Conservation (phyloP, 345 rosid species). For the Ailanthus altissimus region DNA sequence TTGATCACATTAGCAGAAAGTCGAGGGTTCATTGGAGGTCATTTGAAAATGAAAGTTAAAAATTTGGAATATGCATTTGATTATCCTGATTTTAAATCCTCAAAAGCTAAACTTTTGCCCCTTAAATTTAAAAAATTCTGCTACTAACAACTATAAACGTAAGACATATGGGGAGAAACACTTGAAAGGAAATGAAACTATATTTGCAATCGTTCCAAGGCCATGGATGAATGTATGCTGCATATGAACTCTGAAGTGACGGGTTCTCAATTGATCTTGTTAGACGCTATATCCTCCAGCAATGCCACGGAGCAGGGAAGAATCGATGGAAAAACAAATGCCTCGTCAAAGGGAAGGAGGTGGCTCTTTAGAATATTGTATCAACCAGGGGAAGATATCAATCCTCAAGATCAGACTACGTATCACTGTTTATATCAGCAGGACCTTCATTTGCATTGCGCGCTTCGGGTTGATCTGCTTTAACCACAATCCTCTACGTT, state of each 20-base stretch:
- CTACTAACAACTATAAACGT: background rate
- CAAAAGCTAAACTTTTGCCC: background rate
- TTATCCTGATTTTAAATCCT: too few species aligned
- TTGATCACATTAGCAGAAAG: background rate
- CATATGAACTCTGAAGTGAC: background rate
- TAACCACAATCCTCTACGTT: background rate
- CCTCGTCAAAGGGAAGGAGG: background rate
- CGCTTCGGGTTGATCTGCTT: conserved; percentile 1
- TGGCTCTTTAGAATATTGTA: background rate
- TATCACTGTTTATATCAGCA: conserved; percentile 27
- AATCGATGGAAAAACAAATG: background rate
- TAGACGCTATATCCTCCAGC: background rate
- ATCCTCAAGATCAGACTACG: conserved; percentile 37
- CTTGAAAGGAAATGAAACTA: background rate
- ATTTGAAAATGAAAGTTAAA: background rate
- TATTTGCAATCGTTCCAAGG: background rate
- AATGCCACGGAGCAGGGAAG: background rate
- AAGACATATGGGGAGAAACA: background rate
- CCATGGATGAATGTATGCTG: background rate
- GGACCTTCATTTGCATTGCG: conserved; percentile 22
- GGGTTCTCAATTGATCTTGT: background rate
- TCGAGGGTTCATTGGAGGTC: background rate
- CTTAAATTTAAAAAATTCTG: background rate
- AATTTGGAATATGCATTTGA: too few species aligned
- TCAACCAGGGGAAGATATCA: conserved; percentile 5